A percentile compares a stretch with the other conserved stretches of the same genome.
Evolutionary conservation across 805 yeast species (phyloP).

Genomic region (Ogataea ramenticola): DNA sequence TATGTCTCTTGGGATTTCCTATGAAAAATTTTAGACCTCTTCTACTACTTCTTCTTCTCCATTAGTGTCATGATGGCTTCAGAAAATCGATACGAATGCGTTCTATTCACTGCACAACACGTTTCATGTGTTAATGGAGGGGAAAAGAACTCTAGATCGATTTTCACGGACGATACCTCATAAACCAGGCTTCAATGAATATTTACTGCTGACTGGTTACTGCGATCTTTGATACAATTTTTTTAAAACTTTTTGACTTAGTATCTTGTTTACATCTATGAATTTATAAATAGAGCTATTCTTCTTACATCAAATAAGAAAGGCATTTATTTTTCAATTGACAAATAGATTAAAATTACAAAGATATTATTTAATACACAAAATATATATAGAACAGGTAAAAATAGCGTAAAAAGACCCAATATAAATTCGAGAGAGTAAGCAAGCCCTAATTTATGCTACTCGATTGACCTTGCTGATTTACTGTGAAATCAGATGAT

Average conservation of each 20-base stretch:
- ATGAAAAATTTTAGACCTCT: background rate
- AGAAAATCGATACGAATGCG: slow-evolving; percentile 31
- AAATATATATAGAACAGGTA: background rate
- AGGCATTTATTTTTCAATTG: too few species aligned
- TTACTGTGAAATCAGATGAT: background rate
- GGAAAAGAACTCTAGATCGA: slow-evolving; percentile 35
- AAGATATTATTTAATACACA: too few species aligned
- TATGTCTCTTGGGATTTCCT: background rate
- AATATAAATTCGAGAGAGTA: background rate
- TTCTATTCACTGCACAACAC: slow-evolving; percentile 39
- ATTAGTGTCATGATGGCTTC: slow-evolving; percentile 6
- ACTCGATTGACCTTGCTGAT: too few species aligned
- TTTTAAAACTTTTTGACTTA: background rate
- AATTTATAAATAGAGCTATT: too few species aligned
- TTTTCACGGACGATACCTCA: slow-evolving; percentile 31
- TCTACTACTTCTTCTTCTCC: background rate
- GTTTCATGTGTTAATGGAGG: slow-evolving; percentile 33
- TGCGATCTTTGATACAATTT: slow-evolving; percentile 2
- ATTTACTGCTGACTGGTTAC: slow-evolving; percentile 2
- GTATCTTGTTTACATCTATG: too few species aligned
- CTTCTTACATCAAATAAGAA: too few species aligned
- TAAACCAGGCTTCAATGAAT: slow-evolving; percentile 20
- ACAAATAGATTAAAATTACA: too few species aligned
- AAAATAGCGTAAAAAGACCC: background rate
- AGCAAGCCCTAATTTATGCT: too few species aligned